phyloP scores from a whole-genome alignment of 2,329 filamentous ascomycete species.

The Aspergillus sp. region DNA sequence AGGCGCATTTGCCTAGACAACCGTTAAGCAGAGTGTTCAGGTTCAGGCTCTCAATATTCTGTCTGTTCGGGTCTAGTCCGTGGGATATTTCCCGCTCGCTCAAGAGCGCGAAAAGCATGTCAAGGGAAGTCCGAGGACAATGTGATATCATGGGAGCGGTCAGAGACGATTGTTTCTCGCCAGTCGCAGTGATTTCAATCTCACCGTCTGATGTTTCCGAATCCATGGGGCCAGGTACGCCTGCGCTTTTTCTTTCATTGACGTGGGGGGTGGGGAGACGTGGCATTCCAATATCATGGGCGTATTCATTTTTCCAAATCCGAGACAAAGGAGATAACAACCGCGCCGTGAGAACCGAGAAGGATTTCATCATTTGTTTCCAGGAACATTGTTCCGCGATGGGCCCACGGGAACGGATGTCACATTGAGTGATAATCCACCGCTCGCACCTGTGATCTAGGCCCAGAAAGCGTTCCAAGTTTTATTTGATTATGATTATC shows the following conservation, averaged over 20 bases:
- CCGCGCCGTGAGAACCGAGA: background rate
- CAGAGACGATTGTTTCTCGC: background rate
- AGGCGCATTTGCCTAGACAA: background rate
- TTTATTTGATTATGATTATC: background rate
- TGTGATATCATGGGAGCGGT: background rate
- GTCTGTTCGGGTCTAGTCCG: background rate
- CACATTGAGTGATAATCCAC: background rate
- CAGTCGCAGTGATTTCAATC: background rate
- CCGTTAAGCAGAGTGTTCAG: background rate
- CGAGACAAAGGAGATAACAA: background rate
- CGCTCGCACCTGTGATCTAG: background rate
- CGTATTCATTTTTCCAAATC: background rate
- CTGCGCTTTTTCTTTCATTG: background rate
- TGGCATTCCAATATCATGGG: background rate
- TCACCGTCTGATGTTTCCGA: background rate
- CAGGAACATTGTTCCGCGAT: background rate
- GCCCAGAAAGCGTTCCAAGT: background rate
- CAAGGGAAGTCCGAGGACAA: background rate
- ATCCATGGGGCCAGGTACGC: background rate
- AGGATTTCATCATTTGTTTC: background rate
- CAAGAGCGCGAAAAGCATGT: background rate
- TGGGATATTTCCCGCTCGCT: background rate
- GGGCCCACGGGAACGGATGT: background rate
- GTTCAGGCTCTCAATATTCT: background rate
- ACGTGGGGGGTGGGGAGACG: background rate